Evolutionary conservation across 1,284 basidiomycete species (phyloP).

Genomic region (Sporisorium scitamineum): DNA sequence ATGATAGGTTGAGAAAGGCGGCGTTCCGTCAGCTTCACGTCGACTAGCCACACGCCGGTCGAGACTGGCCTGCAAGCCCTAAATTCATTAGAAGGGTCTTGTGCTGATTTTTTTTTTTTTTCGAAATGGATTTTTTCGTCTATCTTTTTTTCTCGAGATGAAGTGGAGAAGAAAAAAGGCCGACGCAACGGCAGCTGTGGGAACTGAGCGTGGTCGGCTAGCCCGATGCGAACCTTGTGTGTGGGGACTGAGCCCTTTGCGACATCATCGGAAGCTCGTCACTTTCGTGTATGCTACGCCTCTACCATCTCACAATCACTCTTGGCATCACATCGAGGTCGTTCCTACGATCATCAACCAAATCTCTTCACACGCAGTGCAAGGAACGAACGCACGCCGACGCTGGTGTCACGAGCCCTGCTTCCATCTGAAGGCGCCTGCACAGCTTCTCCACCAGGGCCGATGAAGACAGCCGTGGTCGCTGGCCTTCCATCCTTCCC

Average conservation of each 20-base stretch:
- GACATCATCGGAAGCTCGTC: constrained; percentile 4
- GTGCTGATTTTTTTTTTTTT: constrained; percentile 5
- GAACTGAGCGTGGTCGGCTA: not conserved
- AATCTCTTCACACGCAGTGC: not conserved
- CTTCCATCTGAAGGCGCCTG: not conserved
- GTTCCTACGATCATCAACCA: too few relatives aligned
- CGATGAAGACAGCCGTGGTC: constrained; percentile 1
- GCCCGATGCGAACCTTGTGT: not conserved
- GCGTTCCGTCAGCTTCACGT: not conserved
- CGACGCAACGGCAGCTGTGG: not conserved
- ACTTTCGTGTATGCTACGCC: not conserved
- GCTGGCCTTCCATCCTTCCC: too few relatives aligned
- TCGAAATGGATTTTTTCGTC: not conserved
- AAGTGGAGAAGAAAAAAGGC: constrained; percentile 8
- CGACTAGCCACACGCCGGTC: not conserved
- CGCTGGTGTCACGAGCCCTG: not conserved
- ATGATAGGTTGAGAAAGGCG: not conserved
- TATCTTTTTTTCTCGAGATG: not conserved
- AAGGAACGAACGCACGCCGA: not conserved
- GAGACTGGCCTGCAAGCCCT: constrained; percentile 4
- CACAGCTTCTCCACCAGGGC: not conserved
- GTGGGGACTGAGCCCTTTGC: not conserved
- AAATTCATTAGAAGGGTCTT: not conserved
- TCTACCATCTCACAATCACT: not conserved
- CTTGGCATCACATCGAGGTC: not conserved